Base-by-base conservation (phyloP, 225 moss, liverwort and hornwort genomes). In the Straminergon stramineum region DNA sequence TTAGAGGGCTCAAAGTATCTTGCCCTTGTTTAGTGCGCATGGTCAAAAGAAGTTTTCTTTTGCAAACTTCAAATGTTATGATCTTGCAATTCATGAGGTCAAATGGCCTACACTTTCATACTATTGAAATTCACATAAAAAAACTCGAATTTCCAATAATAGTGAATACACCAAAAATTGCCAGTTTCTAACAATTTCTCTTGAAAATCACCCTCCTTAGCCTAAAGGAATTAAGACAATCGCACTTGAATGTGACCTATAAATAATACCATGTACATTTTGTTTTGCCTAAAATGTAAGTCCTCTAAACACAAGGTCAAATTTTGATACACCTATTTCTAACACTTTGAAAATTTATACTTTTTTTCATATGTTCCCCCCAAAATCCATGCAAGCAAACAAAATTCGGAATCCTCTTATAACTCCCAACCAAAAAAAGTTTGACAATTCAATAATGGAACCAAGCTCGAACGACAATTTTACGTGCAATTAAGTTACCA, bases 21-120 rank as follows among this genome's bases (percentile, higher is more conserved):
- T 52, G 22, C 35, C 8, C 1, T 1, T 30, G 0, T 13, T 52
- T 2, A 0, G 0, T 0, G 1, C 1, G 1, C 0, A 31, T 0
- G 3, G 17, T 30, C 48, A 48, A 74, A n/a, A n/a, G 9, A 4
- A 6, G 2, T 0, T 15, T 17, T 48, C 27, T 26, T 4, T 16
- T 18, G 6, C 51, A 75, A 52, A 76, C 20, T 76, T 53, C 14
- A 34, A 77, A 53, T 76, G 75, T 51, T 20, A 20, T 34, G 5
- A 35, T 35, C 22, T 77, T 53, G 1, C 34, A 77, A 53, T 35
- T 35, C 3, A 21, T 1, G 0, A 9, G 22, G 2, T 22, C 14
- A 53, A 53, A 53, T 35, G 13, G 5, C 4, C 0, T 52, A 13
- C 2, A 21, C 4, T 52, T 52, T 21, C 1, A 0, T 52, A 21